Evolutionary conservation across 2,329 filamentous ascomycete species (phyloP).

Genomic region (Cercospora sp.): DNA sequence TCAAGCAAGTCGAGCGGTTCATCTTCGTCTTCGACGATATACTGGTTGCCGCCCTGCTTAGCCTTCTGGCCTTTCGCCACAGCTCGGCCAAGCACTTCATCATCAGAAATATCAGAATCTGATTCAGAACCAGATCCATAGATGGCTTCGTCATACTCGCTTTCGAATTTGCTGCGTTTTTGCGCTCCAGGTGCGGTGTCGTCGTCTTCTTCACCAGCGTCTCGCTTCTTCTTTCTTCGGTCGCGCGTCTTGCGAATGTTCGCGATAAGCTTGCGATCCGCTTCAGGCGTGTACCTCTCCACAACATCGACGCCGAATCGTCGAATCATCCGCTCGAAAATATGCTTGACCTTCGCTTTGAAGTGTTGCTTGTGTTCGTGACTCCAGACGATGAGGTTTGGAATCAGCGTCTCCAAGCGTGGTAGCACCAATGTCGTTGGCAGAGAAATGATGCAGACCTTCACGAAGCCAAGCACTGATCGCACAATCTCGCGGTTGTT

Average conservation of each 20-base stretch:
- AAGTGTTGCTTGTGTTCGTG: constrained; percentile 98
- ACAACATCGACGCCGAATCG: constrained; percentile 83
- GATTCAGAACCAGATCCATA: constrained; percentile 64
- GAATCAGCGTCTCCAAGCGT: constrained; percentile 73
- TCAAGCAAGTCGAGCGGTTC: constrained; percentile 94
- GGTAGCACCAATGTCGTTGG: constrained; percentile 77
- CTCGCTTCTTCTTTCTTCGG: constrained; percentile 85
- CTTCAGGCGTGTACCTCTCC: constrained; percentile 77
- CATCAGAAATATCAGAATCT: constrained; percentile 63
- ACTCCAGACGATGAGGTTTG: constrained; percentile 92
- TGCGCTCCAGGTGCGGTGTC: constrained; percentile 44
- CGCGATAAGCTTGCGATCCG: constrained; percentile 82
- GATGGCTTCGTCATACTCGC: constrained; percentile 93
- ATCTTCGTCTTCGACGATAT: constrained; percentile 91
- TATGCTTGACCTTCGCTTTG: constrained; percentile 96
- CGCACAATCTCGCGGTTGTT: constrained; percentile 97
- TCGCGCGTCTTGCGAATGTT: constrained; percentile 97
- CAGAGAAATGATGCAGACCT: constrained; percentile 87
- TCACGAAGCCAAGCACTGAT: constrained; percentile 92
- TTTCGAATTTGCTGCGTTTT: constrained; percentile 70
- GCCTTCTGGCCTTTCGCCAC: constrained; percentile 58
- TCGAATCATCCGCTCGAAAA: constrained; percentile 89
- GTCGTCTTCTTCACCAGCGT: constrained; percentile 59
- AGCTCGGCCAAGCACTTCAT: constrained; percentile 54
- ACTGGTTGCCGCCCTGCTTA: constrained; percentile 59